Base-by-base conservation (phyloP, 805 yeast genomes). In the Saitoella complicata region DNA sequence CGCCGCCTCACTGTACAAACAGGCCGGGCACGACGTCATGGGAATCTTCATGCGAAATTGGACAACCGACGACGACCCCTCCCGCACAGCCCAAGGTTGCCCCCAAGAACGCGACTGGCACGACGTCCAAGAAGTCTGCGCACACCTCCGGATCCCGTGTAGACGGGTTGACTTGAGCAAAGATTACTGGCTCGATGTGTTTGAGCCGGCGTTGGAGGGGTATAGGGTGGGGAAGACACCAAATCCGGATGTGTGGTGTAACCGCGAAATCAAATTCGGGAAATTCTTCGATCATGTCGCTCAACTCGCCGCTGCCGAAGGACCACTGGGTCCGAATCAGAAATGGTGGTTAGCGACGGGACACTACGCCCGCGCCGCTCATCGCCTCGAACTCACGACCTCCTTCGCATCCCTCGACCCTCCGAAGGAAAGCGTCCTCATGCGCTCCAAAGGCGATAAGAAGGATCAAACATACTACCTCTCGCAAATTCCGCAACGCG, bases 1-100 rank as follows among this genome's bases (percentile, higher is more conserved):
- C 1, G 73, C 81, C 2, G 96, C 97, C 0, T 76, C 81, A 0
- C 45, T 82, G 48, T 66, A 83, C 30, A 41, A 41, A 33, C 43
- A 41, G 43, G 43, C 34, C 10, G 30, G 31, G 52, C 64, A 65
- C 2, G 74, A 80, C 40, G 91, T 82, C 1, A 61, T 69, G 39
- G 98, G 96, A 0, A 69, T 91, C 1, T 88, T 82, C 61, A 91
- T 91, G 97, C 81, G 85, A 37, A 91, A 91, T 63, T 91, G 96
- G 96, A 21, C 21, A 21, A 13, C 34, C 6, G 51, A 48, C 30
- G 43, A 42, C 9, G 40, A 37, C 7, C 8, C 32, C 7, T 44
- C 46, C 30, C 40, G 21, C 7, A 37, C 9, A 21, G 32, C 45
- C 9, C 21, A 31, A 5, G 42, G 45, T 66, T 72, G 43, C 31